Conservation (phyloP, 2,329 filamentous ascomycete species). For the Fusarium sp. region DNA sequence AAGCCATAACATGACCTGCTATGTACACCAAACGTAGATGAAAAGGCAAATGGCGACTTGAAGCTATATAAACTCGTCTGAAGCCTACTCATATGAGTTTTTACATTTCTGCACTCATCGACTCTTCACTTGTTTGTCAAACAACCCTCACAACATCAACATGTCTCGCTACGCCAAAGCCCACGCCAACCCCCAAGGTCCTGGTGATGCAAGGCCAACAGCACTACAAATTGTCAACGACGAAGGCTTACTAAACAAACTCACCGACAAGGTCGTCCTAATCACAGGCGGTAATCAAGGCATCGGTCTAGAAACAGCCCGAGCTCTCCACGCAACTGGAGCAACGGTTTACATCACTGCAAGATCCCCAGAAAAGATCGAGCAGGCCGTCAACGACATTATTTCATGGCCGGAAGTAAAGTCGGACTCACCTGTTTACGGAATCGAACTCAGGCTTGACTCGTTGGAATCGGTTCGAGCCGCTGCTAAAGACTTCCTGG, state of each 20-base stretch:
- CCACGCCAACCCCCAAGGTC: conserved; percentile 7
- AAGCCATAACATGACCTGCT: neutral
- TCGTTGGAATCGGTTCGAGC: conserved; percentile 8
- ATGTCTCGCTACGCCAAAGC: conserved; percentile 18
- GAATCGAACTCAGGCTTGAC: conserved; percentile 4
- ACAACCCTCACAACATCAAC: accelerated
- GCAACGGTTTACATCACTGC: conserved; percentile 12
- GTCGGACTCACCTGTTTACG: neutral
- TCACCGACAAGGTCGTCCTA: neutral
- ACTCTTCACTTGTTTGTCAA: accelerated
- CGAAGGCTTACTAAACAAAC: neutral
- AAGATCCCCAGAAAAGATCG: neutral
- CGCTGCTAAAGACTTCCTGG: neutral
- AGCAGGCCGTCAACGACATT: conserved; percentile 13
- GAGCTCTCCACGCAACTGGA: conserved; percentile 9
- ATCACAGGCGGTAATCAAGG: conserved; percentile 31
- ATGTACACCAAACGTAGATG: neutral
- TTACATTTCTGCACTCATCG: accelerated
- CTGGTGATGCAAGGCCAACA: conserved; percentile 33
- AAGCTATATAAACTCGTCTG: neutral
- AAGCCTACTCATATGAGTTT: accelerated
- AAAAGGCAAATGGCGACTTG: accelerated
- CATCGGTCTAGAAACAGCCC: conserved; percentile 11
- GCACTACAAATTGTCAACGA: conserved; percentile 24
- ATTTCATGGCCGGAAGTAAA: neutral